Evolutionary conservation across 139 green algal genomes (phyloP), one percentile per base, ranked within the genome.

Genomic region (Nannochloris sp.): DNA sequence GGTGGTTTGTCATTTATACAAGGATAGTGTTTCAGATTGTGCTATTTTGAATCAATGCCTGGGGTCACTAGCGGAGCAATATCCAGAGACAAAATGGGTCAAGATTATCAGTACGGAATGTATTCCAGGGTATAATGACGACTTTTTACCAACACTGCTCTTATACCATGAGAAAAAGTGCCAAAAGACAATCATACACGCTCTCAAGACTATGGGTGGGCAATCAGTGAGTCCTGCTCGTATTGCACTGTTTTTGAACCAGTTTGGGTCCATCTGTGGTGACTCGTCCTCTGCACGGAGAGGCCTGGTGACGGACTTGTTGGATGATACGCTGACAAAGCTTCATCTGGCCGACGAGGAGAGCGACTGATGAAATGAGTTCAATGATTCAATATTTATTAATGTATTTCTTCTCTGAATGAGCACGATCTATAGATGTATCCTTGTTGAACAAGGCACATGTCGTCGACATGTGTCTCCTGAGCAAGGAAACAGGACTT

Each of bases 111-210:
- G 36, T 25, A 64, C 65, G 48, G 65, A 78, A 14, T 73, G 65
- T 58, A 73, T 78, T 24, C 64, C 75, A 5, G 74, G 80, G 40
- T 96, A 95, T 76, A 91, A 91, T 8, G 89, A 97, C 60, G 25
- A 68, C 4, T 90, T 95, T 79, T 59, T 96, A 60, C 91, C 91
- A 24, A 97, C 90, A 7, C 31, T 96, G 67, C 78, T 97, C 60
- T 31, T 95, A 8, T 97, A 97, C 80, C 69, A 85, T 27, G 74
- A 90, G 66, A 67, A 48, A 12, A 62, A 81, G 46, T 87, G 85
- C 64, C 44, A 75, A 19, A 64, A 80, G 50, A 79, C 62, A 5
- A 27, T 96, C 12, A 78, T 87, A 63, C 34, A 40, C 9, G 87
- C 87, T 3, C 50, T 94, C 34, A 24, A 15, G 2, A 57, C 66